Evolutionary conservation across 805 yeast species (phyloP), one percentile per base, ranked within the genome.

Genomic region (Blastobotrys terrestris): DNA sequence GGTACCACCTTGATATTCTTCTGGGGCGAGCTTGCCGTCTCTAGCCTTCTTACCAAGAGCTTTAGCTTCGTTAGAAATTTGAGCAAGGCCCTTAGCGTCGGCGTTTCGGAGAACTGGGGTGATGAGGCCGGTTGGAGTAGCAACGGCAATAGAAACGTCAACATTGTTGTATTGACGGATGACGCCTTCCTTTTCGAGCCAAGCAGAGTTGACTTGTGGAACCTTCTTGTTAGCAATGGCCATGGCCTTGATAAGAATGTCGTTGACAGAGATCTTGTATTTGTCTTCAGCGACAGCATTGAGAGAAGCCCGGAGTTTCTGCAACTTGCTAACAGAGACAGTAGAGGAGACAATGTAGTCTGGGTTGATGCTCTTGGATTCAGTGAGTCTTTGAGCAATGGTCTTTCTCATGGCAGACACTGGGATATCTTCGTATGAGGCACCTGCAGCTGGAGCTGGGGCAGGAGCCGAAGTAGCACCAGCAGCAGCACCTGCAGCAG

Each of bases 1-100:
- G 63, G 99, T 91, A 68, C 99, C 99, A 65, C 99, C 99, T 80
- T 89, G 96, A 84, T 87, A 94, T 77, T 94, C 99, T 72, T 89
- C 95, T 58, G 99, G 99, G 60, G 74, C 68, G 70, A 94, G 83
- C 78, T 92, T 94, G 74, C 89, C 90, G 55, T 79, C 89, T 74
- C 92, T 90, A 57, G 99, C 99, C 74, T 94, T 88, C 79, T 87
- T 87, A 62, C 97, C 98, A 62, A 94, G 79, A 63, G 86, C 97
- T 78, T 94, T 94, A 65, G 88, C 80, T 69, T 85, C 88, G 56
- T 71, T 69, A 44, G 98, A 92, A 67, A 94, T 94, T 39, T 82
- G 65, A 52, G 83, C 80, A 56, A 94, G 80, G 44, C 99, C 99
- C 78, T 85, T 88, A 54, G 84, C 62, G 67, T 94, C 87, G 45